phyloP scores from a whole-genome alignment of 164 flowering plant genomes.

The Brasenia schreberi region DNA sequence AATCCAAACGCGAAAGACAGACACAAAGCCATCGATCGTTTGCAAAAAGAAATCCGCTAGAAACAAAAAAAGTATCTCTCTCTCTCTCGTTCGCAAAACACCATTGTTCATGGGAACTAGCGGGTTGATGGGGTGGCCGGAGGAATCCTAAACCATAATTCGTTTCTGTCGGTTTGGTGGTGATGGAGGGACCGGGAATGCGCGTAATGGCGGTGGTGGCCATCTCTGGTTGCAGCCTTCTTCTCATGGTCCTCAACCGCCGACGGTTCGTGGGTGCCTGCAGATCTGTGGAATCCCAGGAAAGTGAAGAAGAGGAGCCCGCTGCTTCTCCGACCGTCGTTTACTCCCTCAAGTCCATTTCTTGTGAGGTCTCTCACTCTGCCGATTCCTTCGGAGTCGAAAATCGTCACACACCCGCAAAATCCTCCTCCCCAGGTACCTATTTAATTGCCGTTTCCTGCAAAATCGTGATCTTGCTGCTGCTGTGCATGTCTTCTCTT shows the following conservation, averaged over 20 bases:
- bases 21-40: too few species aligned
- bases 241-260: slow-evolving; percentile 2
- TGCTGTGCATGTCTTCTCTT: too few species aligned
- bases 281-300: background rate
- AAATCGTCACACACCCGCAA: background rate
- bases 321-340: background rate
- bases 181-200: slow-evolving; percentile 3
- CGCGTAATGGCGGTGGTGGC: slow-evolving; percentile 2
- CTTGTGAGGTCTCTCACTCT: background rate
- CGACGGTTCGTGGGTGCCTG: background rate
- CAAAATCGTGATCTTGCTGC: background rate
- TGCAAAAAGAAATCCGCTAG: too few species aligned
- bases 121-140: too few species aligned
- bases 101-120: too few species aligned
- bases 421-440: slow-evolving; percentile 3
- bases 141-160: too few species aligned
- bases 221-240: slow-evolving; percentile 10
- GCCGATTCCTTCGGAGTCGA: background rate
- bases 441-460: background rate
- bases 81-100: too few species aligned
- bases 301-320: background rate
- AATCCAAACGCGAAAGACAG: background rate
- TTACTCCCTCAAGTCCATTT: background rate
- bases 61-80: too few species aligned
- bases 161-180: background rate